Evolutionary conservation across 768 basidiomycete genomes (phyloP).

Genomic region (Lactarius deliciosus): DNA sequence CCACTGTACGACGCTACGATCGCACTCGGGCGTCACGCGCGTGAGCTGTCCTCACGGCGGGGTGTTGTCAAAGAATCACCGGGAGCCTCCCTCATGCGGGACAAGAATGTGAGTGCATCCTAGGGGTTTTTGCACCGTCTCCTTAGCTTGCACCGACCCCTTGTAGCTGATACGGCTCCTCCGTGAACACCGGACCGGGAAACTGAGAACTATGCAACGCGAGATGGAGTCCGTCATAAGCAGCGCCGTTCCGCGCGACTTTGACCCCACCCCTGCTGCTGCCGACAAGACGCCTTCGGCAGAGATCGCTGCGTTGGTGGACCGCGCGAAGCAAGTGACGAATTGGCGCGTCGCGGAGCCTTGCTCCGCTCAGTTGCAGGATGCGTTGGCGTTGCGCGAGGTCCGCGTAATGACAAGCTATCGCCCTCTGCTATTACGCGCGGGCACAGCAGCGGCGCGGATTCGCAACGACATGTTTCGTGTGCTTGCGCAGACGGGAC

Average conservation of each 20-base stretch:
- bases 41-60: neutral
- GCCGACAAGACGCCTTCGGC: neutral
- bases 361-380: neutral
- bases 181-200: neutral
- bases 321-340: neutral
- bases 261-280: neutral
- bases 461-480: neutral
- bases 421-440: neutral
- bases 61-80: neutral
- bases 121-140: neutral
- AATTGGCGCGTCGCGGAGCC: neutral
- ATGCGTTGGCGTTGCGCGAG: constrained; percentile 5
- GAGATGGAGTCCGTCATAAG: constrained; percentile 5
- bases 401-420: constrained; percentile 13
- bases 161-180: constrained; percentile 6
- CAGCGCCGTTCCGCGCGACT: neutral
- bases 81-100: neutral
- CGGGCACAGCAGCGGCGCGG: neutral
- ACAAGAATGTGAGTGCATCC: neutral
- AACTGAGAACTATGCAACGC: neutral
- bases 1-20: constrained; percentile 21
- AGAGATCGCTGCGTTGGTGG: neutral
- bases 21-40: constrained; percentile 9
- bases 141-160: neutral
- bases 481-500: neutral